Base-by-base conservation (phyloP, 2,329 filamentous ascomycete genomes). In the Aspergillus costaricaensis region DNA sequence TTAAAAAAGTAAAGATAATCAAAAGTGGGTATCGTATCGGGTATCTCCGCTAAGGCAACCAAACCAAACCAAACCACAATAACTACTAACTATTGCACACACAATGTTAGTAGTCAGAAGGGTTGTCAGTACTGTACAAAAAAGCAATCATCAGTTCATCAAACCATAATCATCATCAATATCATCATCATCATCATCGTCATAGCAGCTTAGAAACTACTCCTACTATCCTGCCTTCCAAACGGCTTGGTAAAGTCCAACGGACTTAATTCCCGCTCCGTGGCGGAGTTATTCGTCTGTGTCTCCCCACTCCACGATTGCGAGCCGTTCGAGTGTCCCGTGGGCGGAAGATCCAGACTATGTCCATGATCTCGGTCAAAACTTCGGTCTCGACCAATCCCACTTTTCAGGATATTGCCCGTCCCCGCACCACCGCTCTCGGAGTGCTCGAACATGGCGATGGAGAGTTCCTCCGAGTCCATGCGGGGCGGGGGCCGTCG, bases 401-500 rank as follows among this genome's bases (percentile, higher is more conserved):
- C 32, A 36, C 12, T 36, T 12, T 12, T 12, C 12, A 36, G 0
- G 12, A 14, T 36, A 12, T 21, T 57, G 50, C 19, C 30, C 30
- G 30, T 27, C 50, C 36, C 21, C 27, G 27, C 50, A 36, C 25
- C 17, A 36, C 21, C 21, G 50, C 23, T 36, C 50, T 39, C 32
- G 50, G 67, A 67, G 58, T 77, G 74, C 61, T 72, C 75, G 58
- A 77, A 77, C 69, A 76, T 74, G 57, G 75, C 75, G 57, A 77
- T 76, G 4, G 70, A 75, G 47, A 77, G 64, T 44, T 72, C 75
- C 17, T 77, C 74, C 8, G 66, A 62, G 51, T 77, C 73, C 70
- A 76, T 74, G 63, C 72, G 73, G 6, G 68, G 69, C 8, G 68
- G 72, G 4, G 65, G 61, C 30, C 66, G 71, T 5, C 64, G 67